Conservation (phyloP, 2,329 filamentous ascomycete genomes). For the Hymenoscyphus fraxineus region DNA sequence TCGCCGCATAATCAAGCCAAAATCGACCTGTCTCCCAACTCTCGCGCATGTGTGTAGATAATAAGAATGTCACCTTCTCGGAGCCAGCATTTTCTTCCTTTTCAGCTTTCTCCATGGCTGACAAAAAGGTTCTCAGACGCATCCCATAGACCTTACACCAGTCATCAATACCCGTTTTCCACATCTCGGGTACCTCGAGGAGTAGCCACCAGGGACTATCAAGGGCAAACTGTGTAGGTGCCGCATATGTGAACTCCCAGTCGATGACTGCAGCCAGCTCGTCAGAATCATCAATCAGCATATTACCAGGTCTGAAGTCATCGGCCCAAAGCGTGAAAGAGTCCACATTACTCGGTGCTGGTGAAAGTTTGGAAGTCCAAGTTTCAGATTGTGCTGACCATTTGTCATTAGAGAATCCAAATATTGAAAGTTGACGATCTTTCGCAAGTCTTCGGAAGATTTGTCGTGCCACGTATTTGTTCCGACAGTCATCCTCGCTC, state of each 20-base stretch:
- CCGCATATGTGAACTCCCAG: conserved; percentile 32
- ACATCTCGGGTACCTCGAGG: neutral
- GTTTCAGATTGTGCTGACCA: conserved; percentile 31
- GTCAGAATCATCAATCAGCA: conserved; percentile 24
- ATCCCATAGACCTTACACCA: conserved; percentile 36
- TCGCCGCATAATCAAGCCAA: conserved; percentile 36
- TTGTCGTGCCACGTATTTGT: conserved; percentile 10
- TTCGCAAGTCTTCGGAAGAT: conserved; percentile 26
- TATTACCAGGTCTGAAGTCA: conserved; percentile 35
- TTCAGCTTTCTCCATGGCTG: conserved; percentile 34
- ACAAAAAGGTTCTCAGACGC: conserved; percentile 35
- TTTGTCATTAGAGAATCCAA: conserved; percentile 19
- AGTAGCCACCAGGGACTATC: conserved; percentile 19
- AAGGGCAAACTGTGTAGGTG: conserved; percentile 13
- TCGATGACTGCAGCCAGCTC: neutral
- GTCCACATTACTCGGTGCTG: conserved; percentile 19
- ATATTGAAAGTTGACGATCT: conserved; percentile 11
- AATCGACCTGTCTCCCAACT: conserved; percentile 37
- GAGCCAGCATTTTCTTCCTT: conserved; percentile 24
- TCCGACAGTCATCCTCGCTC: neutral
- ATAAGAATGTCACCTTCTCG: neutral
- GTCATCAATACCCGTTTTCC: conserved; percentile 16
- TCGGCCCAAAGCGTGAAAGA: conserved; percentile 33
- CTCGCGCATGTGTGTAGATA: conserved; percentile 36
- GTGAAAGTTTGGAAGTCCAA: conserved; percentile 19